Evolutionary conservation across 2,329 filamentous ascomycete genomes (phyloP), one percentile per base, ranked within the genome.

Genomic region (Coccinonectria pachysandricola): DNA sequence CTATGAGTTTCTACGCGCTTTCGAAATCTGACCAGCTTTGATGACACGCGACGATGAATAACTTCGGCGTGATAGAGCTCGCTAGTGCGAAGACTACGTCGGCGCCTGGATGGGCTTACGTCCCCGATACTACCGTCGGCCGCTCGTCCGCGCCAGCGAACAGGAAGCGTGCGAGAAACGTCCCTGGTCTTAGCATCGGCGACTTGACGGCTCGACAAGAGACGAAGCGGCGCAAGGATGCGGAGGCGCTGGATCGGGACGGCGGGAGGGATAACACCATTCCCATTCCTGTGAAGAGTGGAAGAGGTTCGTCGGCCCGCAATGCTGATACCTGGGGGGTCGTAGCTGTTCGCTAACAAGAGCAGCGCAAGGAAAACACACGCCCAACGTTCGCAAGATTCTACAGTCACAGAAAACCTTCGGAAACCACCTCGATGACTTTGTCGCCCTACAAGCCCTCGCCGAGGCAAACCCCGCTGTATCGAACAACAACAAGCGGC

Each of bases 31-130:
- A 39, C 33, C 29, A 21, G 27, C 9, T 17, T 8, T 10, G n/a
- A 21, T 8, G 12, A 12, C 15, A 28, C 12, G 13, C 34, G 33
- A 50, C 28, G 23, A 77, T 75, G 68, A 70, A 74, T 49, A 74
- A 76, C 45, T 79, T 79, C 41, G 79, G 82, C 45, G 84, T 96
- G 45, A 77, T 92, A 56, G 79, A 93, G 43, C 64, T 95, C 31
- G 81, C 84, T 18, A 75, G 73, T 47, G 63, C 75, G 15, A 75
- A 74, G 35, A 75, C 75, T 10, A 71, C 73, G 22, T 64, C 70
- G 22, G 81, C 84, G 1, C 86, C 88, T 1, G 88, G 88, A 46
- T 96, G 86, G 80, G 85, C 85, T 8, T 94, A 94, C 52, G 83
- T 95, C 2, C 77, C 86, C 15, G 84, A 94, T 49, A 76, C 71